Evolutionary conservation across 2,329 filamentous ascomycete genomes (phyloP), one percentile per base, ranked within the genome.

Genomic region (Aspergillus pseudoterreus): DNA sequence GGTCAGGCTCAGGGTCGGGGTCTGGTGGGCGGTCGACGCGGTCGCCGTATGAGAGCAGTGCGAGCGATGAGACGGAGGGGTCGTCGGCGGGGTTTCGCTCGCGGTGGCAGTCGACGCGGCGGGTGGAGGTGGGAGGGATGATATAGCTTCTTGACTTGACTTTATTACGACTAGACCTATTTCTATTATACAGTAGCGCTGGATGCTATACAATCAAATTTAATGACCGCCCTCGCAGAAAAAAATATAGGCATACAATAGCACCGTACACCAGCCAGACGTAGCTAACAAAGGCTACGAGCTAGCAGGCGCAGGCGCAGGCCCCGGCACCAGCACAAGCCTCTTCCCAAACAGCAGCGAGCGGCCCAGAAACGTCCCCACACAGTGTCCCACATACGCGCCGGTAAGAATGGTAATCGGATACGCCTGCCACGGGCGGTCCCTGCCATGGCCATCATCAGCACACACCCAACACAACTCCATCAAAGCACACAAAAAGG

Each of bases 371-470:
- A 54, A 30, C 6, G 63, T 60, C 1, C 91, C 91, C 11, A 89
- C 58, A 1, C 83, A 78, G 70, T 88, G 91, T 1, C 94, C 94
- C 5, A 83, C 72, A 71, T 95, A 97, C 15, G 88, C 79, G 2
- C 94, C 94, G 2, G 82, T 84, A 4, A 97, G 73, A 52, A 99
- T 88, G 0, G 94, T 99, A 44, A 97, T 86, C 0, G 94, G 94
- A 88, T 92, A 99, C 70, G 87, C 89, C 81, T 99, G 94, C 94
- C 94, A 99, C 62, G 95, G 91, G n/a, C 94, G 85, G 70, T 99
- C 94, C 81, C 79, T 81, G 8, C 2, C 35, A 43, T 53, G 17
- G 3, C 17, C 45, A 53, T 41, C 47, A 42, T 38, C 39, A 52
- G 10, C 19, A 17, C 4, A 15, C 22, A 21, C 10, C 6, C 11